phyloP scores from a whole-genome alignment of 345 rosid species.

The Heritiera fomes region DNA sequence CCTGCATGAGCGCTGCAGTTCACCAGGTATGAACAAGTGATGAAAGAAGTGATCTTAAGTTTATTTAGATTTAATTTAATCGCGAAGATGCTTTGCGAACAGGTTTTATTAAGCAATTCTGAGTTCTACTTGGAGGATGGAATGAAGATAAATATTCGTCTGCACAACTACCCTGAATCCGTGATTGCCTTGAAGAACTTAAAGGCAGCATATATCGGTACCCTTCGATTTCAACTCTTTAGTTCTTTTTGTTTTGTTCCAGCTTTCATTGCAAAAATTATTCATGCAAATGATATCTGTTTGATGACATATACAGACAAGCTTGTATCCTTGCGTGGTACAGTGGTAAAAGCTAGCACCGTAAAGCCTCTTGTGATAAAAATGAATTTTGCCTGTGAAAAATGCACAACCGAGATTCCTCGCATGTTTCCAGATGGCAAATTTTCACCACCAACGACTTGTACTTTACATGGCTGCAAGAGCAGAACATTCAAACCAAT shows the following conservation, averaged over 20 bases:
- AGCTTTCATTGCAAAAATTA: neutral
- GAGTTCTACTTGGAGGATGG: conserved; percentile 43
- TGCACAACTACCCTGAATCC: conserved; percentile 77
- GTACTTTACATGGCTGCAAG: conserved; percentile 83
- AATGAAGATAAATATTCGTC: conserved; percentile 69
- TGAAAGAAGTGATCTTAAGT: neutral
- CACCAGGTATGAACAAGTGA: conserved; percentile 56
- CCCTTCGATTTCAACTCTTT: conserved; percentile 14
- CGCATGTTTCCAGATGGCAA: conserved; percentile 85
- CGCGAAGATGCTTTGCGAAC: conserved; percentile 12
- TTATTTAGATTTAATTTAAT: neutral
- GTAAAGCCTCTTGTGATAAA: conserved; percentile 81
- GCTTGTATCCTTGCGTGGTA: conserved; percentile 88
- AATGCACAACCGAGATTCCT: conserved; percentile 63
- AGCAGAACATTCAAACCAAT: conserved; percentile 70
- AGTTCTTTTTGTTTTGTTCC: neutral
- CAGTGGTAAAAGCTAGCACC: conserved; percentile 83
- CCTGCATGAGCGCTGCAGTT: conserved; percentile 79
- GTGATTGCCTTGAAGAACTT: conserved; percentile 78
- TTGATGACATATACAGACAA: conserved; percentile 55
- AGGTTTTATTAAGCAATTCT: conserved; percentile 49
- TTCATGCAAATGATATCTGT: neutral
- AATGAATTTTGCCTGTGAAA: conserved; percentile 73
- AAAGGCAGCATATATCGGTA: conserved; percentile 97
- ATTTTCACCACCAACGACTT: conserved; percentile 74